Conservation (phyloP, 164 flowering plant genomes). For the Piper betle region DNA sequence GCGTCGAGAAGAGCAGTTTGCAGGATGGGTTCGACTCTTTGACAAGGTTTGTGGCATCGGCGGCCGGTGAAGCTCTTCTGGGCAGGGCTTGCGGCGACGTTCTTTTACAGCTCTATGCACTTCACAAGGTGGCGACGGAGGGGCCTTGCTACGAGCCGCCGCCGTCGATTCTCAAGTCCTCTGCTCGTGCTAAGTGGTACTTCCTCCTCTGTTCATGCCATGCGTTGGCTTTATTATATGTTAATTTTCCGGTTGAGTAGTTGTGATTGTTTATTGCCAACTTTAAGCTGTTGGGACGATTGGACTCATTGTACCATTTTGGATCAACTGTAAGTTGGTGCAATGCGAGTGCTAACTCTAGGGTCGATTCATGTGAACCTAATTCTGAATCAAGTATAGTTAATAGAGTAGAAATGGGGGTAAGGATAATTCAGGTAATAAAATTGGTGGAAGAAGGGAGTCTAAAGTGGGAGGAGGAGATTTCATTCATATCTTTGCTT, state of each 20-base stretch:
- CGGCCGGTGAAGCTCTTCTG: constrained; percentile 17
- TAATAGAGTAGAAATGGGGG: no score
- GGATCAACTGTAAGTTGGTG: no score
- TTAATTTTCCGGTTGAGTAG: not conserved
- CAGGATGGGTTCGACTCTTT: constrained; percentile 47
- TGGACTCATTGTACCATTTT: no score
- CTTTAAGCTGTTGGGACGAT: not conserved
- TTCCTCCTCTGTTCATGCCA: constrained; percentile 9
- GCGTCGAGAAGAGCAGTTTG: constrained; percentile 71
- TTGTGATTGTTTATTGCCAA: not conserved
- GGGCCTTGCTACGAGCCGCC: constrained; percentile 64
- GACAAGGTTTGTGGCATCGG: constrained; percentile 23
- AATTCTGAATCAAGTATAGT: no score
- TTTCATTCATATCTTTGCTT: no score
- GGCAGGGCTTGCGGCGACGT: constrained; percentile 35
- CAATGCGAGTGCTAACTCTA: no score
- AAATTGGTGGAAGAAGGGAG: no score
- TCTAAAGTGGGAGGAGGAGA: no score
- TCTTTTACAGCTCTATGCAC: constrained; percentile 59
- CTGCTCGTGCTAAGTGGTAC: constrained; percentile 91
- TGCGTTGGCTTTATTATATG: not conserved
- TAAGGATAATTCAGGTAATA: no score
- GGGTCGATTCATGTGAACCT: no score
- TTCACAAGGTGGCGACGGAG: constrained; percentile 64
- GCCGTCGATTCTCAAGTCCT: constrained; percentile 54